Evolutionary conservation across 139 green algal species (phyloP).

Genomic region (Micractinium conductrix): DNA sequence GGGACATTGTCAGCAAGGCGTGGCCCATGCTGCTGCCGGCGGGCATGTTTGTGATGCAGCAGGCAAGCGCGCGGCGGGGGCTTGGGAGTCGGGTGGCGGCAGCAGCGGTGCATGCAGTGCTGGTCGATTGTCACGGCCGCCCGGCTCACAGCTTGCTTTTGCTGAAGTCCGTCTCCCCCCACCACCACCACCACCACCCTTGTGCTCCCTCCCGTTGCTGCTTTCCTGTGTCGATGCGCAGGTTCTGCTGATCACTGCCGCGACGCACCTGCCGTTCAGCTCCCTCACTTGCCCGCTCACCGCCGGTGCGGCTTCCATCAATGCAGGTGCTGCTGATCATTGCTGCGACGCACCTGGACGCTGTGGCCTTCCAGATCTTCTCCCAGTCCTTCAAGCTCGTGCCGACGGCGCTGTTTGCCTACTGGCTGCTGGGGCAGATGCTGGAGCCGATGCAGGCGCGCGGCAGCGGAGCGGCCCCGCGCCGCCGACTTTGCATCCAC

Average conservation of each 20-base stretch:
- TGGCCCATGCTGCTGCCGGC: conserved; percentile 64
- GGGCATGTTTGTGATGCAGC: conserved; percentile 68
- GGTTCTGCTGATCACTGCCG: conserved; percentile 60
- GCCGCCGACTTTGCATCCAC: not conserved
- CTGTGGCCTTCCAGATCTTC: conserved; percentile 71
- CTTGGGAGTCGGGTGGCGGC: no score
- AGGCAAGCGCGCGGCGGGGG: no score
- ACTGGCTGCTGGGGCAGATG: conserved; percentile 62
- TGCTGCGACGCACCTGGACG: conserved; percentile 63
- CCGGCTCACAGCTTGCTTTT: no score
- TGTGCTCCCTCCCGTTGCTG: not conserved
- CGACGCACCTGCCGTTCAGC: conserved; percentile 40
- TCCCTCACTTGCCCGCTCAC: not conserved
- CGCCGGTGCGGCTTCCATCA: no score
- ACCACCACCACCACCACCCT: no score
- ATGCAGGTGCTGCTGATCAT: conserved; percentile 63
- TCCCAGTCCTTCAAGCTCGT: conserved; percentile 70
- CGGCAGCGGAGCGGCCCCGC: no score
- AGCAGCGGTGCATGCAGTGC: no score
- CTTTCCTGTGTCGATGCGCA: conserved; percentile 19
- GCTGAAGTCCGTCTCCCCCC: no score
- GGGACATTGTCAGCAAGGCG: conserved; percentile 25
- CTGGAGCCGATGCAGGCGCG: conserved; percentile 51
- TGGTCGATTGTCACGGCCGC: no score
- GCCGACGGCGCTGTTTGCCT: conserved; percentile 66